A percentile compares a stretch with the other conserved stretches of the same genome.
Conservation (phyloP, 768 basidiomycete species). For the Mycena galericulata region DNA sequence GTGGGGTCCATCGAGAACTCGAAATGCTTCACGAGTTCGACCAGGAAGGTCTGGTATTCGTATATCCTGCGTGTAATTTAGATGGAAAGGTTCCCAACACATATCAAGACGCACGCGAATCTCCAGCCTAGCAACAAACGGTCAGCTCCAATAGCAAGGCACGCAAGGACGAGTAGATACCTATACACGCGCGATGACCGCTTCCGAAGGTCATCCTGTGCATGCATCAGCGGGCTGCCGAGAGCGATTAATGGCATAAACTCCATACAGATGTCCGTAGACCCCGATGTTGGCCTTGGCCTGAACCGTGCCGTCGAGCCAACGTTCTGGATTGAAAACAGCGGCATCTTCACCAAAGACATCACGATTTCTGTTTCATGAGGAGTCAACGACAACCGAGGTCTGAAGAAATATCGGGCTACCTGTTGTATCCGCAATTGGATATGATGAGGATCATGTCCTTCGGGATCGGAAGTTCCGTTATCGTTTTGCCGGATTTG, state of each 20-base stretch:
- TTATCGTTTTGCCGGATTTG: slow-evolving; percentile 58
- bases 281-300: too few species aligned
- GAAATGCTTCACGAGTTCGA: slow-evolving; percentile 71
- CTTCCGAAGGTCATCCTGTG: slow-evolving; percentile 60
- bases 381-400: too few species aligned
- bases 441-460: slow-evolving; percentile 65
- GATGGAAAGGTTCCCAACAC: not conserved
- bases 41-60: slow-evolving; percentile 68
- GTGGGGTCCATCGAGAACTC: too few species aligned
- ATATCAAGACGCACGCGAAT: slow-evolving; percentile 48
- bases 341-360: too few species aligned
- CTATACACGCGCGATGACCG: slow-evolving; percentile 59
- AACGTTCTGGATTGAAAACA: too few species aligned
- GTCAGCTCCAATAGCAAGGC: not conserved
- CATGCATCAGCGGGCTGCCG: not conserved
- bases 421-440: slow-evolving; percentile 67
- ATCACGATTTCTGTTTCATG: too few species aligned
- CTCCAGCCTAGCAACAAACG: slow-evolving; percentile 50
- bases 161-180: not conserved
- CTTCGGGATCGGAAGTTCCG: slow-evolving; percentile 60
- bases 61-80: slow-evolving; percentile 43
- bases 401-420: too few species aligned
- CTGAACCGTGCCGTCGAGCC: too few species aligned
- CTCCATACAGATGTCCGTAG: slow-evolving; percentile 59
- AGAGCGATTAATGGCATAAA: not conserved